Conservation (phyloP, 2,329 filamentous ascomycete species). For the Aphanoascus verrucosus region DNA sequence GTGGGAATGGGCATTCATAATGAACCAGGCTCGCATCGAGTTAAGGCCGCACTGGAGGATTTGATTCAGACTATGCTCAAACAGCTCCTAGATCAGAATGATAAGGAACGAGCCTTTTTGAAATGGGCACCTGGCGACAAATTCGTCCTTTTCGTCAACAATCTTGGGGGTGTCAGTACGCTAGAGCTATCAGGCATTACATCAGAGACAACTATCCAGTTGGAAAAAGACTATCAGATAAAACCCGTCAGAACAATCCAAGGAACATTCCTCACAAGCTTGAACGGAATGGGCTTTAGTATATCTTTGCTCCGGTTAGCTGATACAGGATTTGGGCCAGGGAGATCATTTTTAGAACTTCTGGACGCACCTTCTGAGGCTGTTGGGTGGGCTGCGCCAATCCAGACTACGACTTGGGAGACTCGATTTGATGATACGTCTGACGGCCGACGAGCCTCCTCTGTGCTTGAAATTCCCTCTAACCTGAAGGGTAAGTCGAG, state of each 20-base stretch:
- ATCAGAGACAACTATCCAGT: constrained; percentile 53
- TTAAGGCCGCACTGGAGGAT: constrained; percentile 40
- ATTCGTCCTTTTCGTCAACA: constrained; percentile 57
- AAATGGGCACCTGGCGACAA: constrained; percentile 48
- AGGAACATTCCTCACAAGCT: constrained; percentile 60
- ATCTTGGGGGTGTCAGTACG: constrained; percentile 57
- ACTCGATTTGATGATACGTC: constrained; percentile 35
- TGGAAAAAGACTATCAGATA: constrained; percentile 49
- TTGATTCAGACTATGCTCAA: constrained; percentile 52
- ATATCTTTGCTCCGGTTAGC: constrained; percentile 54
- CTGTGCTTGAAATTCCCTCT: constrained; percentile 40
- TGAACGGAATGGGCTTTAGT: constrained; percentile 62
- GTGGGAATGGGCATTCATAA: constrained; percentile 67
- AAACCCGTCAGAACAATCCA: constrained; percentile 51
- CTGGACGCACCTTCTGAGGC: constrained; percentile 59
- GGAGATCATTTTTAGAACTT: constrained; percentile 51
- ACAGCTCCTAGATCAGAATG: constrained; percentile 52
- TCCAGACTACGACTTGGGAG: constrained; percentile 50
- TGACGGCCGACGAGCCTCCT: constrained; percentile 16
- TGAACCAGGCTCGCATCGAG: constrained; percentile 46
- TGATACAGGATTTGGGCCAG: constrained; percentile 46
- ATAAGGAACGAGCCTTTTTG: constrained; percentile 54
- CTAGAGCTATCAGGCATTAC: constrained; percentile 58
- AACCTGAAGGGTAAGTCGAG: constrained; percentile 41
- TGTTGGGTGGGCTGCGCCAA: constrained; percentile 54